phyloP scores from a whole-genome alignment of 2,329 filamentous ascomycete genomes.

The Ascochyta clinopodiicola region DNA sequence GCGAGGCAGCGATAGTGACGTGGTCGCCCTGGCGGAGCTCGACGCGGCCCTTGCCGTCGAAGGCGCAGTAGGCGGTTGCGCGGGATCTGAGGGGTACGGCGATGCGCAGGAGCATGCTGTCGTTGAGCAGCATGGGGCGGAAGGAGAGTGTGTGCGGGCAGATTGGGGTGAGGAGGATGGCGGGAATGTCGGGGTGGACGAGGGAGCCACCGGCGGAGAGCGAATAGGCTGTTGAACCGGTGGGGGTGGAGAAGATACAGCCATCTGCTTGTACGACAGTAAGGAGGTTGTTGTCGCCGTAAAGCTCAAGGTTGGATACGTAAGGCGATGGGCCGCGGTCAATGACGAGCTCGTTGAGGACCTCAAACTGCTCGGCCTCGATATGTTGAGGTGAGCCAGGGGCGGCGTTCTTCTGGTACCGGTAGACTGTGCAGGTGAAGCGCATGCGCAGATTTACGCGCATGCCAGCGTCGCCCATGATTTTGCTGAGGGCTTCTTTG shows the following conservation, averaged over 20 bases:
- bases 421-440: conserved; percentile 97
- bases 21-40: conserved; percentile 93
- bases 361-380: conserved; percentile 95
- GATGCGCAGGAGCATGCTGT: conserved; percentile 90
- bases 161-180: conserved; percentile 94
- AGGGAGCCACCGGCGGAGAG: conserved; percentile 94
- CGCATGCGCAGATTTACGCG: conserved; percentile 97
- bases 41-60: conserved; percentile 94
- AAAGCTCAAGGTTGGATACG: conserved; percentile 94
- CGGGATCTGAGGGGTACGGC: conserved; percentile 84
- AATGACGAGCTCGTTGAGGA: conserved; percentile 97
- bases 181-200: conserved; percentile 95
- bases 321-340: conserved; percentile 96
- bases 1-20: conserved; percentile 93
- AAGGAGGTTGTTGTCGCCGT: conserved; percentile 91
- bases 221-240: conserved; percentile 88
- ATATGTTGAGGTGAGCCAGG: conserved; percentile 68
- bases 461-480: conserved; percentile 97
- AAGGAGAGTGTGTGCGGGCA: conserved; percentile 97
- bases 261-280: conserved; percentile 97
- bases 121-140: conserved; percentile 95
- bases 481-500: conserved; percentile 81
- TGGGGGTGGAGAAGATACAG: conserved; percentile 97
- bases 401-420: conserved; percentile 58
- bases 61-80: conserved; percentile 94